Percentiles rank a stretch among this genome's conserved stretches.
Conservation (phyloP, 2,329 filamentous ascomycete genomes). For the Cercospora janseana region DNA sequence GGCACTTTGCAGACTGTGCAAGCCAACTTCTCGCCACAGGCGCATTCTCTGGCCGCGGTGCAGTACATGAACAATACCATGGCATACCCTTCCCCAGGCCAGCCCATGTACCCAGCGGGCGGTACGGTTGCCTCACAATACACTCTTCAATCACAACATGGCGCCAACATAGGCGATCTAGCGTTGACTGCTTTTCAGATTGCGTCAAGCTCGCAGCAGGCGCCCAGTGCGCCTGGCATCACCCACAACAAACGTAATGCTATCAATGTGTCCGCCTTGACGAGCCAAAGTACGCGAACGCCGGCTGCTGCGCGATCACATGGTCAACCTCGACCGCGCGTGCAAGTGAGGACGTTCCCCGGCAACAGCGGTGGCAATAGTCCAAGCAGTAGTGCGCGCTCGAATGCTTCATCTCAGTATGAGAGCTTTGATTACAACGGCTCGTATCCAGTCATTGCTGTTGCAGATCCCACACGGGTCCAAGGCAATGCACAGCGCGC, state of each 20-base stretch:
- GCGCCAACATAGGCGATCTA: too few relatives aligned
- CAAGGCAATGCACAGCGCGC: not conserved
- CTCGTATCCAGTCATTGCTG: slow-evolving; percentile 11
- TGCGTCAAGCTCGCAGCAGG: too few relatives aligned
- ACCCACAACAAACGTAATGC: not conserved
- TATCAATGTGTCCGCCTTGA: not conserved
- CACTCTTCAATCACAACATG: not conserved
- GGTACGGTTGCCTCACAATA: not conserved
- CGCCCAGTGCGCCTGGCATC: too few relatives aligned
- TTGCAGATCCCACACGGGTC: slow-evolving; percentile 10
- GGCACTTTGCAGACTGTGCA: not conserved
- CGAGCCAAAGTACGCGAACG: not conserved
- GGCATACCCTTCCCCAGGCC: not conserved
- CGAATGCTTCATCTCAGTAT: not conserved
- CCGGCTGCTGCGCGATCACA: not conserved
- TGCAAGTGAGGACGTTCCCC: slow-evolving; percentile 4
- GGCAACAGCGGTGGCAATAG: slow-evolving; percentile 2
- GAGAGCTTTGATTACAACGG: slow-evolving; percentile 4
- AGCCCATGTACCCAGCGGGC: not conserved
- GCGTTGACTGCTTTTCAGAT: too few relatives aligned
- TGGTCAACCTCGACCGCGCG: not conserved
- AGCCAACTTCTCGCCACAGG: not conserved
- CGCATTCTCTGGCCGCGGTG: slow-evolving; percentile 2
- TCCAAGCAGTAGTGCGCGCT: not conserved
- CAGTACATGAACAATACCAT: not conserved